Evolutionary conservation across 257 asterid species (phyloP), one percentile per base, ranked within the genome.

Genomic region (Mitragyna speciosa): DNA sequence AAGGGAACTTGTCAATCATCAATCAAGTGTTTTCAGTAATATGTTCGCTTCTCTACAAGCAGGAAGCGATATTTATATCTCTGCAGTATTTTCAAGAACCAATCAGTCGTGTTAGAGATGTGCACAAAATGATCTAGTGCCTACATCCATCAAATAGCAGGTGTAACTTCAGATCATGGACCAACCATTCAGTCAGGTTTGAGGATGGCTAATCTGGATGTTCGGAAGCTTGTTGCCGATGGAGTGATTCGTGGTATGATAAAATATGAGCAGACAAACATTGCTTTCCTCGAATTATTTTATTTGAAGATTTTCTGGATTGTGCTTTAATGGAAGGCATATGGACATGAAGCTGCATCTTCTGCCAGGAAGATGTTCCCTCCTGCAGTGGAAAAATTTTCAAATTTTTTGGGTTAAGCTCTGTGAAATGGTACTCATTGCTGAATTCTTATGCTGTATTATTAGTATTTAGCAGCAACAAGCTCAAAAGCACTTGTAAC

Each of bases 11-110:
- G 22, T 75, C 56, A 59, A 59, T 72, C 72, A 22, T 24, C 45
- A 72, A 4, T 54, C 33, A 19, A 43, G 19, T 26, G 28, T 31
- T 36, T 36, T 22, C 54, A 54, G 63, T 36, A 70, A 75, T 31
- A 59, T 76, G 1, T 33, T 64, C 64, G 26, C 5, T 69, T 30
- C 51, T 48, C 28, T 70, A 41, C 72, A 58, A 75, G 51, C 91
- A 94, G 98, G 99, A 94, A 90, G 98, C 97, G 6, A 84, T 96
- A 82, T 87, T 92, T 59, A 94, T 94, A 72, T 92, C 92, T 43
- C 95, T 92, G 72, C 99, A 92, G 84, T 94, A 96, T 87, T 96
- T 96, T 82, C 98, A 90, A 81, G 99, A 96, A 86, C 96, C 98
- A 54, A 90, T 96, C 67, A 80, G 74, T 49, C 85, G 87, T 14